Percentiles rank a stretch among this genome's conserved stretches.
Evolutionary conservation across 2,329 filamentous ascomycete species (phyloP).

Genomic region (Zarea fungicola): DNA sequence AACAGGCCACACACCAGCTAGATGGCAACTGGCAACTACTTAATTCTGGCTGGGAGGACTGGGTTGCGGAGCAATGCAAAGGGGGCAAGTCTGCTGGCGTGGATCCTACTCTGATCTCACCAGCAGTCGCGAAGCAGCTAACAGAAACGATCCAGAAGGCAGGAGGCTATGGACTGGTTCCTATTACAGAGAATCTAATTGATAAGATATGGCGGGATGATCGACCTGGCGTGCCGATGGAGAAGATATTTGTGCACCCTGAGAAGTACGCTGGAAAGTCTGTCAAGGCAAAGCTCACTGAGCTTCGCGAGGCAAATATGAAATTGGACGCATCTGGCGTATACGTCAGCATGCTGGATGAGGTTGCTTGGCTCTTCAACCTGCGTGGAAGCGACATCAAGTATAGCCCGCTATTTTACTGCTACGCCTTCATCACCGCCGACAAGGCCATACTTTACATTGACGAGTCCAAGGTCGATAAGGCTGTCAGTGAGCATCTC

Average conservation of each 20-base stretch:
- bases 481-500: slow-evolving; percentile 65
- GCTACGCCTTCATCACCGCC: slow-evolving; percentile 83
- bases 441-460: slow-evolving; percentile 76
- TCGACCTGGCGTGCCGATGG: slow-evolving; percentile 68
- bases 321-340: slow-evolving; percentile 87
- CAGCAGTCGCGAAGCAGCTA: slow-evolving; percentile 59
- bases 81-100: slow-evolving; percentile 88
- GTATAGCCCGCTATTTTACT: slow-evolving; percentile 98
- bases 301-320: slow-evolving; percentile 83
- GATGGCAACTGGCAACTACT: slow-evolving; percentile 86
- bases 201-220: slow-evolving; percentile 79
- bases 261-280: slow-evolving; percentile 75
- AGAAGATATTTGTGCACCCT: slow-evolving; percentile 67
- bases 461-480: slow-evolving; percentile 69
- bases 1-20: slow-evolving; percentile 86
- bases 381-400: slow-evolving; percentile 90
- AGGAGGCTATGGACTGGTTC: slow-evolving; percentile 70
- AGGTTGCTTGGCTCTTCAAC: slow-evolving; percentile 98
- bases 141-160: slow-evolving; percentile 81
- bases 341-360: slow-evolving; percentile 90
- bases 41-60: slow-evolving; percentile 97
- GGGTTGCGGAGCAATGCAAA: slow-evolving; percentile 77
- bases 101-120: slow-evolving; percentile 81
- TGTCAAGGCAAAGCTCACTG: slow-evolving; percentile 74
- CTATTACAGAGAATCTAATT: slow-evolving; percentile 78